A percentile compares a stretch with the other conserved stretches of the same genome.
phyloP scores from a whole-genome alignment of 2,329 filamentous ascomycete genomes.

The Blastomyces silverae region DNA sequence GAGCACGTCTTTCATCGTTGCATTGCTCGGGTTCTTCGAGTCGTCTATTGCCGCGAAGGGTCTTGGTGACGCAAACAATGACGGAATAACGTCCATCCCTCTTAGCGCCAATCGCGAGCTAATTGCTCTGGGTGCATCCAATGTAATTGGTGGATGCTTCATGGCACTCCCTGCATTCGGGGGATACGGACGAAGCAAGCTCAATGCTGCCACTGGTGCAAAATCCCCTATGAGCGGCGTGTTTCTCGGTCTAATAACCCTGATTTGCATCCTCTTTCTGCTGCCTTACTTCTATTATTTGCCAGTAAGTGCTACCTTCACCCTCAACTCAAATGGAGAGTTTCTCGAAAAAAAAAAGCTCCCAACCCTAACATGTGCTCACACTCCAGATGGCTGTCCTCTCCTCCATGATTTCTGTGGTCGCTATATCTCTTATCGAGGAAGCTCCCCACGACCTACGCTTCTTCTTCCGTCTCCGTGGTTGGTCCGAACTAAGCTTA shows the following conservation, averaged over 20 bases:
- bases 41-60: conserved; percentile 94
- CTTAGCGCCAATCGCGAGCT: conserved; percentile 89
- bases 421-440: conserved; percentile 89
- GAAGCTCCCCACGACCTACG: conserved; percentile 86
- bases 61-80: conserved; percentile 56
- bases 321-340: neutral
- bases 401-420: conserved; percentile 88
- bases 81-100: conserved; percentile 69
- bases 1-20: conserved; percentile 87
- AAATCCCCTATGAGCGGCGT: conserved; percentile 91
- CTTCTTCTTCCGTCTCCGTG: conserved; percentile 81
- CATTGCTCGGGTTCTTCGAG: conserved; percentile 95
- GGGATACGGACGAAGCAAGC: conserved; percentile 91
- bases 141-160: conserved; percentile 85
- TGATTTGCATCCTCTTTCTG: conserved; percentile 73
- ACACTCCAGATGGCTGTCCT: conserved; percentile 76
- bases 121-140: conserved; percentile 82
- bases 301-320: conserved; percentile 56
- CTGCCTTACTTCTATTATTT: conserved; percentile 92
- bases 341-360: neutral
- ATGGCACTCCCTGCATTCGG: conserved; percentile 91
- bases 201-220: conserved; percentile 86
- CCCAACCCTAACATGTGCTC: conserved; percentile 11
- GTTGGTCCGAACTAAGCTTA: conserved; percentile 75
- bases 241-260: conserved; percentile 72